Evolutionary conservation across 2,329 filamentous ascomycete genomes (phyloP), one percentile per base, ranked within the genome.

Genomic region (Stachybotrys echinatus): DNA sequence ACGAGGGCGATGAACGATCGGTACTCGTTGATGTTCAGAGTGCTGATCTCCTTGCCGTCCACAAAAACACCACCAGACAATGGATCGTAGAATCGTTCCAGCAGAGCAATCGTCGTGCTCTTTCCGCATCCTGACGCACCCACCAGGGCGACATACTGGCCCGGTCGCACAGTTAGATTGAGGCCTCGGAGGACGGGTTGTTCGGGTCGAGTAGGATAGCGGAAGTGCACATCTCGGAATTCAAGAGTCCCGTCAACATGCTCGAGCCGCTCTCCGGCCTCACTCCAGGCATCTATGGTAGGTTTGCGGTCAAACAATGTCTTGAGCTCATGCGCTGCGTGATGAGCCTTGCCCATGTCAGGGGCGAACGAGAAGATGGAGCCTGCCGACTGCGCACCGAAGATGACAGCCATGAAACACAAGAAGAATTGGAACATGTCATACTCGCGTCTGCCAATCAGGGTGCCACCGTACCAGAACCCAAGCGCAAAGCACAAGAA

Each of bases 71-170:
- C 84, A 12, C 94, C 94, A 0, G 82, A 78, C 0, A 94, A 77
- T 0, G 92, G 89, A 59, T 97, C 91, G 64, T 97, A 97, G 73
- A 97, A 97, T 31, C 94, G 87, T 66, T 97, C 92, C 27, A 97
- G 75, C 4, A 97, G 77, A 4, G 89, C 88, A 64, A 97, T 95
- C 0, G 92, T 95, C 0, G 94, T 97, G 46, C 85, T 90, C 74
- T 99, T 97, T 51, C 94, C 94, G 62, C 92, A 96, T 3, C 94
- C 92, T 43, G 88, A 94, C 0, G 92, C 87, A n/a, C 94, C 94
- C 8, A 97, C 94, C 3, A 97, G 80, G 0, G 92, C 94, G 7
- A 92, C 80, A 59, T 92, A 94, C 64, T 92, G 88, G 4, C 89
- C 89, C 0, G 88, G 88, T 23, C 84, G 81, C 40, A 92, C 81